Percentiles rank a stretch among this genome's conserved stretches.
Conservation (phyloP, 192 early-diverging fungal genomes). For the Backusella macrospora region DNA sequence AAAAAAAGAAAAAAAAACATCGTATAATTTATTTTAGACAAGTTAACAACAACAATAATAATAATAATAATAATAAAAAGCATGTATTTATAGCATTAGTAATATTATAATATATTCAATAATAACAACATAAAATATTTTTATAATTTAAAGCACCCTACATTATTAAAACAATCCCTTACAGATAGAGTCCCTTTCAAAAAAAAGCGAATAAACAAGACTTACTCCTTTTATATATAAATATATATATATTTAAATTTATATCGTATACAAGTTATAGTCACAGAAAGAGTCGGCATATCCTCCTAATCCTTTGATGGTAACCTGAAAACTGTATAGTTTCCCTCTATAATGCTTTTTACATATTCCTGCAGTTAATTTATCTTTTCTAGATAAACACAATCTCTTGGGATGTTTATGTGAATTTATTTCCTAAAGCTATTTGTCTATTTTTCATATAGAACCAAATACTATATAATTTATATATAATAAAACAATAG, state of each 20-base stretch:
- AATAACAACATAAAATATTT: background rate
- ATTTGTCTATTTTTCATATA: no score
- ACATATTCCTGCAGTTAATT: background rate
- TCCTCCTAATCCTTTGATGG: background rate
- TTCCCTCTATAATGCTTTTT: background rate
- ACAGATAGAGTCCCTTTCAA: background rate
- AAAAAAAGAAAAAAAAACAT: no score
- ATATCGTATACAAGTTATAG: background rate
- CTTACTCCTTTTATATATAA: slow-evolving; percentile 13
- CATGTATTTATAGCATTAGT: slow-evolving; percentile 1
- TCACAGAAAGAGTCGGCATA: background rate
- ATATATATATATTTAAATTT: slow-evolving; percentile 13
- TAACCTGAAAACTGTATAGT: background rate
- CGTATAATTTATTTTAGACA: no score
- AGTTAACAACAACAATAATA: no score
- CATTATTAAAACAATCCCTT: slow-evolving; percentile 4
- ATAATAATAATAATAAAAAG: background rate
- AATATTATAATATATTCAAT: background rate
- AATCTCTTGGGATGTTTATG: no score
- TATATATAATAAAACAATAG: no score
- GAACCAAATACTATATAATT: no score
- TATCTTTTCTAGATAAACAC: background rate
- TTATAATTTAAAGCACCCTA: background rate
- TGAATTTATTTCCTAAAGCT: no score
- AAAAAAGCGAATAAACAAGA: background rate